Evolutionary conservation across 768 basidiomycete genomes (phyloP), one percentile per base, ranked within the genome.

Genomic region (Kwoniella sp.): DNA sequence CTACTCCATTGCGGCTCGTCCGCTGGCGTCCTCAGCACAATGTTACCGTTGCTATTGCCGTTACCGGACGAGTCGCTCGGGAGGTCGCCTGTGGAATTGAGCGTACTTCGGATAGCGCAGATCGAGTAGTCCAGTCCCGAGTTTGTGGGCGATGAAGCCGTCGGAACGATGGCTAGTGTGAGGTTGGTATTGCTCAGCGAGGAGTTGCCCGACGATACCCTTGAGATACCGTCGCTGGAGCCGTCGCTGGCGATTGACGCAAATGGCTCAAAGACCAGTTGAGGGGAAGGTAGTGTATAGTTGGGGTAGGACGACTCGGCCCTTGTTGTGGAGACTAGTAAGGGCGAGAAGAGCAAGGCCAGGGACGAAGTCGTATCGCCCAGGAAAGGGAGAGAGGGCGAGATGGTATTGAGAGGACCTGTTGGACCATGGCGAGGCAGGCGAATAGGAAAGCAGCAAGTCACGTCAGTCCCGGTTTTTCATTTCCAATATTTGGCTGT

Each of bases 351-450:
- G 38, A 82, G 50, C 22, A 82, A 71, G 0, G 71, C 68, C 37
- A 73, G 69, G 26, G 63, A 61, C 2, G 75, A 66, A 4, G 77
- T 79, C 5, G 81, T 79, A 57, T 82, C 81, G 23, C 77, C 80
- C 1, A 79, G 66, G 4, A 74, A 48, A 1, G 75, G 77, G 8
- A 55, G 41, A 2, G 59, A 23, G 0, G 62, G 30, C 0, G 77
- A 71, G 0, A 80, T 23, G 1, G 64, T 11, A 30, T 72, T 63
- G 0, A 79, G n/a, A 11, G 77, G 75, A 34, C 54, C 78, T 81
- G 41, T n/a, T n/a, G n/a, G n/a, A n/a, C n/a, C n/a, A n/a, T n/a
- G n/a, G n/a, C n/a, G n/a, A n/a, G n/a, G n/a, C n/a, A n/a, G n/a
- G n/a, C n/a, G n/a, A n/a, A n/a, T n/a, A n/a, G n/a, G n/a, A n/a